Percentiles rank a stretch among this genome's conserved stretches.
phyloP scores from a whole-genome alignment of 805 yeast genomes.

The Huiozyma naganishii region DNA sequence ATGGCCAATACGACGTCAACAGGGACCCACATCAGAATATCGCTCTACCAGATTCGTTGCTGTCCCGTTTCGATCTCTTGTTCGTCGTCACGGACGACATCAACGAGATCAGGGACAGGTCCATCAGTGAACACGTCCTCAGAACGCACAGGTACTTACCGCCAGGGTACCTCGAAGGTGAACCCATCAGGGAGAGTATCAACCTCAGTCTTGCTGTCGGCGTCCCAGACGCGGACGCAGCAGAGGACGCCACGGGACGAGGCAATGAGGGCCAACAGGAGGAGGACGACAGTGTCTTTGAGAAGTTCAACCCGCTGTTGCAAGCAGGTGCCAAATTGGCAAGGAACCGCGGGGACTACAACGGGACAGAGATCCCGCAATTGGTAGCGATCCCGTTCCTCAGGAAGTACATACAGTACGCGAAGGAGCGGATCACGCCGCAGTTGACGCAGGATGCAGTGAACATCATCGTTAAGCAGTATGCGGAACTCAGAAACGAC shows the following conservation, averaged over 20 bases:
- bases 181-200: slow-evolving; percentile 74
- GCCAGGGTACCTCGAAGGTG: slow-evolving; percentile 83
- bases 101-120: slow-evolving; percentile 70
- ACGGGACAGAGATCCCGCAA: slow-evolving; percentile 30
- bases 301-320: slow-evolving; percentile 68
- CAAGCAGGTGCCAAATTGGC: slow-evolving; percentile 66
- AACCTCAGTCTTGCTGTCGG: slow-evolving; percentile 75
- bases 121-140: slow-evolving; percentile 87
- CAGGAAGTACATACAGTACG: slow-evolving; percentile 87
- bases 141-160: slow-evolving; percentile 87
- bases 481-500: slow-evolving; percentile 74
- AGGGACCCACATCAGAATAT: slow-evolving; percentile 94
- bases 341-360: slow-evolving; percentile 25
- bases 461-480: slow-evolving; percentile 67
- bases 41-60: slow-evolving; percentile 89
- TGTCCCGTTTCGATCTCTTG: slow-evolving; percentile 91
- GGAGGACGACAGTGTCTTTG: slow-evolving; percentile 56
- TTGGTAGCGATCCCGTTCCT: slow-evolving; percentile 73
- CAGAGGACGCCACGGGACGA: slow-evolving; percentile 25
- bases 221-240: slow-evolving; percentile 37
- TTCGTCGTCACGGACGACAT: slow-evolving; percentile 96
- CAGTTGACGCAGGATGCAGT: slow-evolving; percentile 68
- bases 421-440: slow-evolving; percentile 80
- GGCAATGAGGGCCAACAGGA: slow-evolving; percentile 24
- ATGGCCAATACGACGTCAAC: slow-evolving; percentile 91